Evolutionary conservation across 2,329 filamentous ascomycete genomes (phyloP), one percentile per base, ranked within the genome.

Genomic region (Ophiocordyceps camponoti-rufipedis): DNA sequence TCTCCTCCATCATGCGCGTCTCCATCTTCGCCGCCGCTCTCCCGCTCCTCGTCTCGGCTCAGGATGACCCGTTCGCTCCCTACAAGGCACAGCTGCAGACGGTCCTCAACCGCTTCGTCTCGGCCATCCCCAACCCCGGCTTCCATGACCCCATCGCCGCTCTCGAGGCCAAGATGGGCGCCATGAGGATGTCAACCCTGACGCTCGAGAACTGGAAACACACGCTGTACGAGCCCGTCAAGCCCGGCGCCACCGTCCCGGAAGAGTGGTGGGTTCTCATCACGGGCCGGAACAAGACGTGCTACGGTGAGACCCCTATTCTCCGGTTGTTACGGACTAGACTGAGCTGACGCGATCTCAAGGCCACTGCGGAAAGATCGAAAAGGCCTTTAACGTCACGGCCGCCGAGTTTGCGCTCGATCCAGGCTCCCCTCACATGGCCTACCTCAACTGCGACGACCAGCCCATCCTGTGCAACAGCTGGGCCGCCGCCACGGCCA

Each of bases 211-310:
- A 80, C 69, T 85, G 82, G 81, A 75, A 79, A 60, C 64, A 80
- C 28, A 75, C 78, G 3, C 67, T 89, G 48, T 78, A 75, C 56
- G 66, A 67, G 44, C 73, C 76, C 29, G 75, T 82, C 47, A 67
- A 75, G 49, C 62, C 74, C 9, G 74, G 63, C 28, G 71, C 73
- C 50, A 72, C 74, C 11, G 71, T 69, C 49, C 80, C 82, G 5
- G 80, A 82, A 62, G 80, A 86, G 63, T 87, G 81, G 81, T 79
- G 82, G 69, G 67, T 89, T 49, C 70, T 83, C 52, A 65, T 85
- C 52, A 83, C 78, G 10, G 84, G 84, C 46, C 70, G 81, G 53
- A 87, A 88, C 69, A 81, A 78, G 66, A 86, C 83, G 31, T 89
- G 84, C 66, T 80, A 72, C 57, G 72, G 74, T 77, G 65, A 47